Conservation (phyloP, 345 rosid species). For the Xanthoceras sorbifolium region DNA sequence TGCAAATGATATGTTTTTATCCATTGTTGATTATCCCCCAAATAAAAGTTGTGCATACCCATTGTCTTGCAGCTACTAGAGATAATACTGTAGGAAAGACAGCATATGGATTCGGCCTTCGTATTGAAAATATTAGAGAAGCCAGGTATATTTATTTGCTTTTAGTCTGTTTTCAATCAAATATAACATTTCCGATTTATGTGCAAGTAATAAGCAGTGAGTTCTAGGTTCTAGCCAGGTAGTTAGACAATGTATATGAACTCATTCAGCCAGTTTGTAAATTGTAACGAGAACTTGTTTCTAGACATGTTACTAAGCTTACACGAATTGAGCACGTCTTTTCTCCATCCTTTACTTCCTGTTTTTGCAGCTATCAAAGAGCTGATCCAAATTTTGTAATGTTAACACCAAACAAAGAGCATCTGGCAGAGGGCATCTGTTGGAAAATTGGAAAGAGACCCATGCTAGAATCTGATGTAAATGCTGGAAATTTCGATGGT, state of each 20-base stretch:
- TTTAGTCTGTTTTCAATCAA: not conserved
- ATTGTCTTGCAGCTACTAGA: conserved; percentile 61
- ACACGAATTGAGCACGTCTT: not conserved
- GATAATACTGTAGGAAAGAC: conserved; percentile 51
- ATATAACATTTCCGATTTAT: not conserved
- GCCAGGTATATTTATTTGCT: conserved; percentile 56
- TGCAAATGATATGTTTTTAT: not conserved
- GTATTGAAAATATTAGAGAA: conserved; percentile 75
- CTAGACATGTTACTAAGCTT: not conserved
- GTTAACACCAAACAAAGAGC: conserved; percentile 92
- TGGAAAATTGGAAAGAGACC: conserved; percentile 78
- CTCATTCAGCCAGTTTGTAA: too few species aligned
- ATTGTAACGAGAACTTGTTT: not conserved
- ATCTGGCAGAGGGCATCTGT: conserved; percentile 72
- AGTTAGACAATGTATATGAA: not conserved
- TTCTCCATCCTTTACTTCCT: not conserved
- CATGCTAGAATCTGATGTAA: conserved; percentile 70
- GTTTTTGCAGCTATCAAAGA: conserved; percentile 77
- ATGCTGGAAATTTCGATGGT: conserved; percentile 62
- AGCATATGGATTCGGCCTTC: conserved; percentile 72
- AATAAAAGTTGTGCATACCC: not conserved
- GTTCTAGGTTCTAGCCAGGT: not conserved
- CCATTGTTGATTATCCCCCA: not conserved
- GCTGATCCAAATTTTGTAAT: conserved; percentile 87
- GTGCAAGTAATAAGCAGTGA: not conserved